Evolutionary conservation across 225 moss, liverwort and hornwort genomes (phyloP), one percentile per base, ranked within the genome.

Genomic region (Marchantia polymorpha): DNA sequence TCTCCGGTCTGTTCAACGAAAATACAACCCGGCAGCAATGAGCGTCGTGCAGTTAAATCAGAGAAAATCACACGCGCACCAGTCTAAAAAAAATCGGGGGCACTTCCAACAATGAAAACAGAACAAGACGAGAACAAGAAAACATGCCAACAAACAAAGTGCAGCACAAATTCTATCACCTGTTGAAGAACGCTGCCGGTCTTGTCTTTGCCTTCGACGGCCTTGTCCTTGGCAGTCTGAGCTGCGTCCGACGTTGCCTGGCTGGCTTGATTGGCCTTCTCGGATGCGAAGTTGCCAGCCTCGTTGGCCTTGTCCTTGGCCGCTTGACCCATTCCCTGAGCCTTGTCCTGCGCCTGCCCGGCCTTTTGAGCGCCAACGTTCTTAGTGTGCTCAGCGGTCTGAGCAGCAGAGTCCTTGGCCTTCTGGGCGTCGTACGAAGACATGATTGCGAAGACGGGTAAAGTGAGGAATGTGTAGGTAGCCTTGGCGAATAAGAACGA

Each of bases 181-280:
- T 46, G 25, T 23, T 86, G 81, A 27, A 88, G 59, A 65, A 85
- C 0, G 54, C 15, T 16, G 12, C 66, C 83, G 9, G 77, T 14
- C 25, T 66, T 0, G 22, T 90, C 85, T 64, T 88, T 86, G 0
- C 84, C 80, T 66, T 83, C 60, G 3, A 5, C 74, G 3, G 86
- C 83, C 20, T 85, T 86, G 56, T 90, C 88, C 84, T 90, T 81
- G 23, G 88, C 76, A 0, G 69, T 11, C 3, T 77, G 66, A 0
- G 84, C 83, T 39, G 86, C 78, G 12, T 86, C 83, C 0, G 82
- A 20, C 6, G 86, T 80, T 1, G 72, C 80, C 7, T 59, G n/a
- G 19, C 75, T 60, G 3, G 81, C 74, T 1, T 73, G 59, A n/a
- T 81, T 39, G 39, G 39, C 39, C 39, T 39, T 39, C 8, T 39